Percentiles rank a stretch among this genome's conserved stretches.
These are phyloP conservation scores for Trichophyton mentagrophytes DNA, from an alignment of 2,329 filamentous ascomycete species.

Conservation along the genomic window DNA sequence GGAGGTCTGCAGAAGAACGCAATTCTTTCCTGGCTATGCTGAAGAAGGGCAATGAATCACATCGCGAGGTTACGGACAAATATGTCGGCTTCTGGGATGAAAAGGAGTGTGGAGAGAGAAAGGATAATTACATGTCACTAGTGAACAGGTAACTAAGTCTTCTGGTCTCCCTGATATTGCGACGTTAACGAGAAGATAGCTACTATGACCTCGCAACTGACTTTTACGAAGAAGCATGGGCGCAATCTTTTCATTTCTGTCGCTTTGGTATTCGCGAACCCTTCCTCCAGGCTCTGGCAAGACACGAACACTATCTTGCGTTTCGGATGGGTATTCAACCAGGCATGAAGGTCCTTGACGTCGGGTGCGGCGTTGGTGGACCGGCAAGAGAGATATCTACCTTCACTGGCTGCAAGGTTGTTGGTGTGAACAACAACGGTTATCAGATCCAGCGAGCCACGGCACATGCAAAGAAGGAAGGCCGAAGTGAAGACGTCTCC, in stretches of 20 bases:
- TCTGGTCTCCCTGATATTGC: neutral
- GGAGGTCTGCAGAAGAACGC: conserved; percentile 52
- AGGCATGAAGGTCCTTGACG: conserved; percentile 81
- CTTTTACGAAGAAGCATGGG: conserved; percentile 94
- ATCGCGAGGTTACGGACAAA: conserved; percentile 71
- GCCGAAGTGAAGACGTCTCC: conserved; percentile 61
- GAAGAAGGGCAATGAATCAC: conserved; percentile 63
- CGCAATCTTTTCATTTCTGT: conserved; percentile 93
- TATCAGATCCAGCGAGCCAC: conserved; percentile 94
- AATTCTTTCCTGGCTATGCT: conserved; percentile 76
- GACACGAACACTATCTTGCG: conserved; percentile 95
- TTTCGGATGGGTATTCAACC: conserved; percentile 74
- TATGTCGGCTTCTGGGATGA: conserved; percentile 97
- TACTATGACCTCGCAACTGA: conserved; percentile 98
- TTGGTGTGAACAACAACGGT: conserved; percentile 96
- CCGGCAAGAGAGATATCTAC: conserved; percentile 92
- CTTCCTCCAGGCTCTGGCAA: conserved; percentile 82
- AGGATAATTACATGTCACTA: conserved; percentile 80
- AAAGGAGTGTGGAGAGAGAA: conserved; percentile 57
- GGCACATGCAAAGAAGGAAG: conserved; percentile 68
- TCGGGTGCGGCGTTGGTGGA: conserved; percentile 90
- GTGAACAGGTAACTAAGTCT: conserved; percentile 65
- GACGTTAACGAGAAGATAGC: conserved; percentile 32
- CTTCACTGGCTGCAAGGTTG: conserved; percentile 79
- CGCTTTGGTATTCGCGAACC: conserved; percentile 76